Conservation (phyloP, 257 asterid genomes). For the Ballota nigra region DNA sequence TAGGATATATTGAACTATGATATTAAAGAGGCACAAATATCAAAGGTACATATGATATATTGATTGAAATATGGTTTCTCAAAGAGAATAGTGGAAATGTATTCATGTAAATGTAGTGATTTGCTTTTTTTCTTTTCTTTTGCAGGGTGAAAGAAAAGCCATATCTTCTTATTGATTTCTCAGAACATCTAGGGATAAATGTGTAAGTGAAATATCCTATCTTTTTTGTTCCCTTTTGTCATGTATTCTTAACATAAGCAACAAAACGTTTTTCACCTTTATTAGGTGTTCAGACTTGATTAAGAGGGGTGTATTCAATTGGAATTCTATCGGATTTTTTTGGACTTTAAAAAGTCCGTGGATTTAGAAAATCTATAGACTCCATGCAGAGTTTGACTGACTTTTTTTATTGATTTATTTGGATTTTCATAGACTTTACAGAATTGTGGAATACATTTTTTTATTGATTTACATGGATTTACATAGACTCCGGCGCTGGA, state of each 20-base stretch:
- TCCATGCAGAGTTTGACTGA: too few relatives aligned
- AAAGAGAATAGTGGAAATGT: neutral
- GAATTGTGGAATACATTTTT: too few relatives aligned
- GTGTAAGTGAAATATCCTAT: slow-evolving; percentile 51
- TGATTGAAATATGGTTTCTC: neutral
- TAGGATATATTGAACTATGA: neutral
- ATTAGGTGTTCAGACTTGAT: slow-evolving; percentile 14
- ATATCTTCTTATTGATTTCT: slow-evolving; percentile 82
- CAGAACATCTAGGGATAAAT: slow-evolving; percentile 71
- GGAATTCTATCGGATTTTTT: too few relatives aligned
- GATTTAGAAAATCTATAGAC: too few relatives aligned
- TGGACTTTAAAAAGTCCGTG: too few relatives aligned
- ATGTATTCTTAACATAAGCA: neutral
- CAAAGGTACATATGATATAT: neutral
- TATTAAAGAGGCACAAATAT: neutral
- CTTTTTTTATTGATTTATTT: too few relatives aligned
- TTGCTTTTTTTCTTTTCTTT: slow-evolving; percentile 24
- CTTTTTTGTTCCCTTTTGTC: neutral
- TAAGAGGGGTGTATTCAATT: too few relatives aligned
- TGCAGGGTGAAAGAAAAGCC: slow-evolving; percentile 75
- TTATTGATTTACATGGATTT: too few relatives aligned
- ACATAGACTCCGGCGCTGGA: too few relatives aligned
- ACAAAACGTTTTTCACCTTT: slow-evolving; percentile 6
- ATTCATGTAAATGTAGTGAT: slow-evolving; percentile 4
- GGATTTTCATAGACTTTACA: too few relatives aligned